A percentile compares a stretch with the other conserved stretches of the same genome.
Evolutionary conservation across 768 basidiomycete genomes (phyloP).

Genomic region (Ramaria sp.): DNA sequence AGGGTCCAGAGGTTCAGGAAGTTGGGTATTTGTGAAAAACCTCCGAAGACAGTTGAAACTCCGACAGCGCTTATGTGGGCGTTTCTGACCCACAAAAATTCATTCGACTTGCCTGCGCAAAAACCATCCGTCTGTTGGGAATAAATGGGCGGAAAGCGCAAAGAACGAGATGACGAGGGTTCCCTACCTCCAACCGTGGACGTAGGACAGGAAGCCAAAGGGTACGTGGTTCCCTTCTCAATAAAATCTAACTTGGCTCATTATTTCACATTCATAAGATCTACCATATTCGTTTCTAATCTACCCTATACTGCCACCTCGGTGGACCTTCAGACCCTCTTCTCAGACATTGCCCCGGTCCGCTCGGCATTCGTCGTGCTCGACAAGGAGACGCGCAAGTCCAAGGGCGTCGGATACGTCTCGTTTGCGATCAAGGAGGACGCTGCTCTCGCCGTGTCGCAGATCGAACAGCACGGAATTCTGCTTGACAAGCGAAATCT

Average conservation of each 20-base stretch:
- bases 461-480: conserved; percentile 54
- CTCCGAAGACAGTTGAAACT: too few relatives aligned
- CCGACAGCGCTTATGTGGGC: too few relatives aligned
- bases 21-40: too few relatives aligned
- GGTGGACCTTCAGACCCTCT: conserved; percentile 81
- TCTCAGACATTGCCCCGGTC: conserved; percentile 93
- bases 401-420: conserved; percentile 96
- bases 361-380: conserved; percentile 89
- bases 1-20: too few relatives aligned
- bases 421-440: conserved; percentile 86
- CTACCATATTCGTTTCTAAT: conserved; percentile 90
- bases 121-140: not conserved
- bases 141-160: conserved; percentile 26
- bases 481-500: conserved; percentile 56
- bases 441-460: conserved; percentile 62
- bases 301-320: conserved; percentile 86
- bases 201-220: not conserved
- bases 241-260: not conserved
- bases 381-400: conserved; percentile 59
- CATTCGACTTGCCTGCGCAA: too few relatives aligned
- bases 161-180: conserved; percentile 27
- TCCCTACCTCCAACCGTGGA: not conserved
- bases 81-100: too few relatives aligned
- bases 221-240: not conserved
- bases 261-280: conserved; percentile 25